A percentile compares a stretch with the other conserved stretches of the same genome.
phyloP scores from a whole-genome alignment of 495 filamentous ascomycete genomes.

The Xylaria venustula region DNA sequence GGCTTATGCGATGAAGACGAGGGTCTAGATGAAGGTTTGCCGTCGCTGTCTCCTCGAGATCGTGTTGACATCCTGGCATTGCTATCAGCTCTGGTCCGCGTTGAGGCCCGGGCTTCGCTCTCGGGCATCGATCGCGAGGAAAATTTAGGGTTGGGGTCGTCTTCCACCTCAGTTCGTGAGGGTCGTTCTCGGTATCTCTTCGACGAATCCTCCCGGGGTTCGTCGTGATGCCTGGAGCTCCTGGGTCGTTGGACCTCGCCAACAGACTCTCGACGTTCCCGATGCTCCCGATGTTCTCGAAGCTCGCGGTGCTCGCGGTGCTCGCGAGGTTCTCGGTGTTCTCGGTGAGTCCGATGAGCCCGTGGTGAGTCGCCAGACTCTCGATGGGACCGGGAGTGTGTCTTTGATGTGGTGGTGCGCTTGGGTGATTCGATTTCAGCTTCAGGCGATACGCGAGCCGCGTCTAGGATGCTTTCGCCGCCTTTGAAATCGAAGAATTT shows the following conservation, averaged over 20 bases:
- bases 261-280: background rate
- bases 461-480: conserved; percentile 32
- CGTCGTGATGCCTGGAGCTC: conserved; percentile 8
- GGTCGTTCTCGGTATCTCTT: conserved; percentile 2
- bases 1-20: background rate
- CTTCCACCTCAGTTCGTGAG: background rate
- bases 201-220: background rate
- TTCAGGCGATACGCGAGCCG: conserved; percentile 19
- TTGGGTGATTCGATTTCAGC: conserved; percentile 21
- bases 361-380: conserved; percentile 16
- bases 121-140: background rate
- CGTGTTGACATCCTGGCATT: background rate
- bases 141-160: background rate
- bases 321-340: background rate
- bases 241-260: conserved; percentile 15
- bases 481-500: conserved; percentile 43
- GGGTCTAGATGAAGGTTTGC: background rate
- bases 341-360: background rate
- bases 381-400: conserved; percentile 2
- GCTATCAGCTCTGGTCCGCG: background rate
- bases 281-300: background rate
- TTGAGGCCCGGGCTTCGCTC: background rate
- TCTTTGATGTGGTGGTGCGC: conserved; percentile 28
- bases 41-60: background rate
- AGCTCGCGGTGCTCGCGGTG: background rate